These are phyloP conservation scores for Plasmodium gonderi DNA, from an alignment of 169 alveolate genomes.

Conservation along the genomic window DNA sequence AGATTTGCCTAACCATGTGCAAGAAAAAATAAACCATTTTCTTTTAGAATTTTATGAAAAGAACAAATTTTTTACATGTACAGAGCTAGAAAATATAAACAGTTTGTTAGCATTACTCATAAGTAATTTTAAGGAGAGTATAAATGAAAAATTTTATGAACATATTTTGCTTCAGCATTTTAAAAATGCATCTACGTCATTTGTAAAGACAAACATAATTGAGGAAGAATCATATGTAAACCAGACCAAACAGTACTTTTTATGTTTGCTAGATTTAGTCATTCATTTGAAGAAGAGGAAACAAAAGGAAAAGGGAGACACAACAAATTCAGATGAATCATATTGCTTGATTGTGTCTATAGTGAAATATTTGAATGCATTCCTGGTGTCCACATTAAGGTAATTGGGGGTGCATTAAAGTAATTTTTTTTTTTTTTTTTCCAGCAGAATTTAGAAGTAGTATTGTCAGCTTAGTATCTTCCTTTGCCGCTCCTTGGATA, in stretches of 20 bases:
- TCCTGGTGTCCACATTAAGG: slow-evolving; percentile 8
- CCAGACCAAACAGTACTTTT: background rate
- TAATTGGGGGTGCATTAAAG: background rate
- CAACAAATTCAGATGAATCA: background rate
- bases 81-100: slow-evolving; percentile 16
- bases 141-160: background rate
- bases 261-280: slow-evolving; percentile 5
- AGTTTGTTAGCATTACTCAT: slow-evolving; percentile 23
- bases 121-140: slow-evolving; percentile 20
- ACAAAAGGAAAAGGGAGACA: background rate
- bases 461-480: too few relatives aligned
- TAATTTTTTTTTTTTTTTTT: too few relatives aligned
- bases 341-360: background rate
- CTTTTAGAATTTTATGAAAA: slow-evolving; percentile 22
- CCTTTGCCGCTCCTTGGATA: too few relatives aligned
- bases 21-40: slow-evolving; percentile 12
- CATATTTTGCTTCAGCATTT: slow-evolving; percentile 7
- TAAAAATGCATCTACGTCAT: background rate
- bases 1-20: background rate
- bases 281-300: slow-evolving; percentile 13
- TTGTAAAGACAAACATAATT: slow-evolving; percentile 15
- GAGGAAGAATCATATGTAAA: slow-evolving; percentile 21
- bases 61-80: background rate
- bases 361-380: slow-evolving; percentile 4
- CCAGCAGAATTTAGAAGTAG: too few relatives aligned